A percentile compares a stretch with the other conserved stretches of the same genome.
Evolutionary conservation across 1,284 basidiomycete species (phyloP).

Genomic region (Inonotus hispidus): DNA sequence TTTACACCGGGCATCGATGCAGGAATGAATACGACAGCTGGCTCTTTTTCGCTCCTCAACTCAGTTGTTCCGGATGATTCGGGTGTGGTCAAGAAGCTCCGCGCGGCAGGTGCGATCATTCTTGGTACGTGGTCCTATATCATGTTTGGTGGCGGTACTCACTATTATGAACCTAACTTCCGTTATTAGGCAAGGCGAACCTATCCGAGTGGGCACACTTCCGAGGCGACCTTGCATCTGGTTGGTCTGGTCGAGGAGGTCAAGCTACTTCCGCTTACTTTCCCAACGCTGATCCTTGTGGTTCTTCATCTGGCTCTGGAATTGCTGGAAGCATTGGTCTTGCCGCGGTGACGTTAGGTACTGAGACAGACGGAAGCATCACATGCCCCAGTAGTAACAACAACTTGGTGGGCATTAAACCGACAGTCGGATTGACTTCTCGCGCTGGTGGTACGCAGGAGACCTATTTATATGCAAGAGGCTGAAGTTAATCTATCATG

Average conservation of each 20-base stretch:
- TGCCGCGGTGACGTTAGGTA: conserved; percentile 51
- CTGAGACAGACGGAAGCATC: conserved; percentile 65
- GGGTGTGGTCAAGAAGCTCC: conserved; percentile 32
- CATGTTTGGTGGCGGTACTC: background rate
- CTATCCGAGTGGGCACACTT: conserved; percentile 60
- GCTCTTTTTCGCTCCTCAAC: conserved; percentile 37
- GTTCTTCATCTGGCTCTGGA: conserved; percentile 61
- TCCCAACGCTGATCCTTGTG: conserved; percentile 54
- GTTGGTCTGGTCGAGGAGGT: conserved; percentile 64
- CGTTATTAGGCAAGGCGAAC: conserved; percentile 47
- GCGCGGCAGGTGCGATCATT: conserved; percentile 40
- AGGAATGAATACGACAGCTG: conserved; percentile 44
- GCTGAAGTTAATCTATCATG: background rate
- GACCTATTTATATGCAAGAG: background rate
- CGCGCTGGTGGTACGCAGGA: conserved; percentile 45
- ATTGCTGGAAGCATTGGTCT: conserved; percentile 60
- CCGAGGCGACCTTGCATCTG: conserved; percentile 49
- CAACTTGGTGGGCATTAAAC: conserved; percentile 55
- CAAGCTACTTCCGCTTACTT: conserved; percentile 58
- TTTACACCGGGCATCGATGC: background rate
- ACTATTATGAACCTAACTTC: background rate
- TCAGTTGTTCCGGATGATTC: conserved; percentile 40
- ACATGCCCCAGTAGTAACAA: conserved; percentile 47
- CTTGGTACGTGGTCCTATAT: conserved; percentile 28
- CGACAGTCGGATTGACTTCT: conserved; percentile 59